Evolutionary conservation across 345 rosid species (phyloP), one percentile per base, ranked within the genome.

Genomic region (Garcia nutans): DNA sequence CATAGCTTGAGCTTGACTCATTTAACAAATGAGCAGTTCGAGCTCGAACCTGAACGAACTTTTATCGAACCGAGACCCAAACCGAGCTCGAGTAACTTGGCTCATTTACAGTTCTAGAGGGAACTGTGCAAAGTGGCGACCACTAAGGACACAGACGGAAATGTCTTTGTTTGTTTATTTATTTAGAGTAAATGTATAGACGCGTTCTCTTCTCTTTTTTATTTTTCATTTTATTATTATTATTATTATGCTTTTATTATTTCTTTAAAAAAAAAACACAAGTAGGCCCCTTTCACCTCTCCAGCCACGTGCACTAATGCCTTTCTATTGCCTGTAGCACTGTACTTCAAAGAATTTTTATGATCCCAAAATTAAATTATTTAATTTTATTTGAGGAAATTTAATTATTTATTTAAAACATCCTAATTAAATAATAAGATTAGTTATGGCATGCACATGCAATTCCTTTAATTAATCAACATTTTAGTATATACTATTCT

Each of bases 251-350:
- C 1, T 76, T 33, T 52, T 17, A 73, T 63, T 55, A 65, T 74
- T 22, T 54, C 45, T 19, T 41, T 11, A 66, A 44, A 31, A 71
- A 52, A 68, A 56, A 41, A 3, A 24, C 50, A 68, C 70, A 77
- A 58, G 75, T 75, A 66, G 80, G 78, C 41, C 58, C 73, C 75
- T 56, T 8, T 45, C 24, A 16, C 10, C 64, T 71, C 73, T 68
- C 41, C 41, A n/a, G 42, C 83, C 85, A 83, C 79, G 85, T 73
- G 85, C 81, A 83, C 76, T 76, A 79, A 76, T 79, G 83, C 80
- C 61, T 73, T 69, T 44, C 22, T 69, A 47, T 9, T 60, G 13
- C 44, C 63, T 58, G 79, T 72, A 75, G 71, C 80, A 23, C 66
- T 15, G 31, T 15, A 5, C 41, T 5, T 33, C 5, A 37, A 37